These are phyloP conservation scores for Aspergillus leporis DNA, from an alignment of 495 filamentous ascomycete species.

Conservation along the genomic window DNA sequence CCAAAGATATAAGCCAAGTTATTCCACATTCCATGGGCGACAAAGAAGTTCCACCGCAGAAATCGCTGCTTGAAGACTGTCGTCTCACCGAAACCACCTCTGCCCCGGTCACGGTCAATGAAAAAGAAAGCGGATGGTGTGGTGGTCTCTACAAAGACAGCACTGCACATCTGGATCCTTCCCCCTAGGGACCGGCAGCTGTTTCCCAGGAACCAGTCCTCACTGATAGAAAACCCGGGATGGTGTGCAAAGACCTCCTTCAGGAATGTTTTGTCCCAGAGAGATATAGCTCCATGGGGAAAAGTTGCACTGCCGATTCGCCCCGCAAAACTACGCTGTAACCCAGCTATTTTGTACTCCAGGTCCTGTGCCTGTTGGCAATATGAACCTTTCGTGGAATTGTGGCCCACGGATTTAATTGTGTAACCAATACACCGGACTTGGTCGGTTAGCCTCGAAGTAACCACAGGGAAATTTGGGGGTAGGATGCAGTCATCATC, in stretches of 20 bases:
- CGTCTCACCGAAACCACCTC: constrained; percentile 54
- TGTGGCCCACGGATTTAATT: constrained; percentile 40
- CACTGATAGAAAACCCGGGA: constrained; percentile 45
- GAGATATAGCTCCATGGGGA: constrained; percentile 44
- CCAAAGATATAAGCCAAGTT: constrained; percentile 46
- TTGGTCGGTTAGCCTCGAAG: constrained; percentile 34
- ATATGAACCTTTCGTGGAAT: constrained; percentile 32
- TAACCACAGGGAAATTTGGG: constrained; percentile 42
- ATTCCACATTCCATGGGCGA: constrained; percentile 48
- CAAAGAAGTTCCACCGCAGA: constrained; percentile 54
- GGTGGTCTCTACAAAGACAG: constrained; percentile 50
- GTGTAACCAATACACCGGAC: constrained; percentile 47
- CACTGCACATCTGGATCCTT: constrained; percentile 49
- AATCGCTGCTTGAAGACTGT: constrained; percentile 51
- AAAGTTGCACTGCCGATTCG: constrained; percentile 44
- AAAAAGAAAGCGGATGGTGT: constrained; percentile 45
- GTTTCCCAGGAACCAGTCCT: constrained; percentile 51
- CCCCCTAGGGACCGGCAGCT: constrained; percentile 44
- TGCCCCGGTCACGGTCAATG: constrained; percentile 28
- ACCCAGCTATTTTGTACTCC: constrained; percentile 46
- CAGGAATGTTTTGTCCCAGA: constrained; percentile 45
- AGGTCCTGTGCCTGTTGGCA: constrained; percentile 50
- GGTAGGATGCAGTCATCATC: constrained; percentile 51
- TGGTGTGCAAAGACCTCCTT: constrained; percentile 44
- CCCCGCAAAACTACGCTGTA: constrained; percentile 41